Conservation (phyloP, 176 grass and related monocot genomes). For the Olyra latifolia region DNA sequence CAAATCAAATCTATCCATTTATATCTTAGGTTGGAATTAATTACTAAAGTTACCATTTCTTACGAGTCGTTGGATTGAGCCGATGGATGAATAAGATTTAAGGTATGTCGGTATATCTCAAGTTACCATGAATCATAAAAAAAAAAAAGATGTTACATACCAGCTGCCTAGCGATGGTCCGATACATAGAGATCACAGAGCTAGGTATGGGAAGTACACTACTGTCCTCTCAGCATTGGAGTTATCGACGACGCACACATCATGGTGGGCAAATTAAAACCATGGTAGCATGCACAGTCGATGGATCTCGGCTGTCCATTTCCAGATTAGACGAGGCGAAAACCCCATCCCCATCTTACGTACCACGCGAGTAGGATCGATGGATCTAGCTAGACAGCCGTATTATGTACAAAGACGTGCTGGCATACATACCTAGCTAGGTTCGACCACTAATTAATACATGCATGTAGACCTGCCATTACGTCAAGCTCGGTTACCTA, state of each 20-base stretch:
- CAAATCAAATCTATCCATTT: too few species aligned
- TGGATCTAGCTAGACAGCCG: background rate
- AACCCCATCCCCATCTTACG: background rate
- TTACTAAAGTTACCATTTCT: too few species aligned
- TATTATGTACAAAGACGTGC: background rate
- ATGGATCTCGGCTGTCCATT: too few species aligned
- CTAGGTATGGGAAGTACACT: too few species aligned
- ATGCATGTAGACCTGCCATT: background rate
- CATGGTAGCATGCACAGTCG: background rate
- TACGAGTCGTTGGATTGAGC: too few species aligned
- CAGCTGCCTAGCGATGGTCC: too few species aligned
- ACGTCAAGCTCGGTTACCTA: conserved; percentile 26
- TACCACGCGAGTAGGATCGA: background rate
- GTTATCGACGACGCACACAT: background rate
- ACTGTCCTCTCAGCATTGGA: background rate
- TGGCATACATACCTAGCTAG: background rate
- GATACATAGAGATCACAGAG: too few species aligned
- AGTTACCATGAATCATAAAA: too few species aligned
- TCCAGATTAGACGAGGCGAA: conserved; percentile 4
- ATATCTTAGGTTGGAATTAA: too few species aligned
- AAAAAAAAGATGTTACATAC: too few species aligned
- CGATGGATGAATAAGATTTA: too few species aligned
- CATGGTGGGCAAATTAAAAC: background rate
- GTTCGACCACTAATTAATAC: background rate
- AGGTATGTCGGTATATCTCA: too few species aligned